Evolutionary conservation across 179 eudicot species (phyloP).

Genomic region (Heliamphora pulchella): DNA sequence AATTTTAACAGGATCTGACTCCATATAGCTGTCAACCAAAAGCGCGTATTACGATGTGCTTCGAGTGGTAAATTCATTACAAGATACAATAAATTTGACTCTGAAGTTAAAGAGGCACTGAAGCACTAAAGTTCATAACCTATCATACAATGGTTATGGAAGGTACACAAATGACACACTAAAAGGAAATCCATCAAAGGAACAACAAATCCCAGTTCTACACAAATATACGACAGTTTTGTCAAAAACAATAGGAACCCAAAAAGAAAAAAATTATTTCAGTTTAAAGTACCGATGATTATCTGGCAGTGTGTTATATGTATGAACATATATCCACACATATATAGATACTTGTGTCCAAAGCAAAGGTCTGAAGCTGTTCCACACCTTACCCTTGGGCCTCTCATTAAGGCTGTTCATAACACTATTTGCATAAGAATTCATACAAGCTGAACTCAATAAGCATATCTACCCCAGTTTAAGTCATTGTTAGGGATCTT

Average conservation of each 20-base stretch:
- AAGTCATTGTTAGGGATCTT: not conserved
- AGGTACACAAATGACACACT: not conserved
- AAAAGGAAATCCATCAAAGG: not conserved
- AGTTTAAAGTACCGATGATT: not conserved
- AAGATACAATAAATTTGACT: not conserved
- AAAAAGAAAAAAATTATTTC: not conserved
- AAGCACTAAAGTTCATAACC: not conserved
- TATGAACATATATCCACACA: too few species aligned
- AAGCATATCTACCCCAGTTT: not conserved
- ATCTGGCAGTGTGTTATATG: not conserved
- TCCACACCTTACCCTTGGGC: not conserved
- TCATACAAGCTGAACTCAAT: not conserved
- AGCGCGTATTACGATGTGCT: not conserved
- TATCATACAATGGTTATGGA: not conserved
- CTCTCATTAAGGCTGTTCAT: slow-evolving; percentile 3
- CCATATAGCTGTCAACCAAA: slow-evolving; percentile 58
- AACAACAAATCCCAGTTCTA: not conserved
- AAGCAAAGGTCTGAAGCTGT: not conserved
- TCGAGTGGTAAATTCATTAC: not conserved
- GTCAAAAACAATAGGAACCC: not conserved
- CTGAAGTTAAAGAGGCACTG: not conserved
- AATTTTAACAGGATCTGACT: slow-evolving; percentile 92
- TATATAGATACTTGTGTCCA: not conserved
- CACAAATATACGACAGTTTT: not conserved
- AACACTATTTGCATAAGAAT: not conserved